phyloP scores from a whole-genome alignment of 768 basidiomycete species.

The Boletus tomentosulus region DNA sequence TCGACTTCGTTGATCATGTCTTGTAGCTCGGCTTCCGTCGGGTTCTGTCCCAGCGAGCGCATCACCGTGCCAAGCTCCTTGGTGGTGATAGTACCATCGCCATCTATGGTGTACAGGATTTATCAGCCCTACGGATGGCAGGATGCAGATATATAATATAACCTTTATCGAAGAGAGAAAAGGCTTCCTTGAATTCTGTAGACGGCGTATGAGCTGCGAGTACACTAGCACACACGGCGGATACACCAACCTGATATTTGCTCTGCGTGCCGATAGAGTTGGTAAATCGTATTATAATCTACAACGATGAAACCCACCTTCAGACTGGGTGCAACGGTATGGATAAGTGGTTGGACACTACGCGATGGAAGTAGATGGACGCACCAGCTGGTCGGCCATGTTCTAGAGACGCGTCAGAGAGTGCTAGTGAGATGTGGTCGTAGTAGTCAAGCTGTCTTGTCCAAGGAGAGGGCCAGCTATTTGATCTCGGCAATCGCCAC shows the following conservation, averaged over 20 bases:
- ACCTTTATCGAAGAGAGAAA: slow-evolving; percentile 97
- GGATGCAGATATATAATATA: neutral
- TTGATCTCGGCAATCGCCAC: slow-evolving; percentile 35
- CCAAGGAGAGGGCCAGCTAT: neutral
- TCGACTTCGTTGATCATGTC: slow-evolving; percentile 97
- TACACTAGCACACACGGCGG: neutral
- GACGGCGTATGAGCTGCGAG: slow-evolving; percentile 2
- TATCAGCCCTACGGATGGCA: neutral
- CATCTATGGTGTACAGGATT: slow-evolving; percentile 45
- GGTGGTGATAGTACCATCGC: slow-evolving; percentile 91
- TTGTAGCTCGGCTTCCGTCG: slow-evolving; percentile 85
- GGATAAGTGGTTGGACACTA: slow-evolving; percentile 12
- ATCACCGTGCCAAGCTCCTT: slow-evolving; percentile 90
- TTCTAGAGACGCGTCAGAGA: slow-evolving; percentile 18
- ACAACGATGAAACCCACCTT: slow-evolving; percentile 41
- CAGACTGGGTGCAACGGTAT: slow-evolving; percentile 39
- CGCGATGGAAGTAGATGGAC: slow-evolving; percentile 20
- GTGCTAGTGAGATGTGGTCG: neutral
- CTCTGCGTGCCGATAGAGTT: slow-evolving; percentile 44
- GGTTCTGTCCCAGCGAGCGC: slow-evolving; percentile 91
- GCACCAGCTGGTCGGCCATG: slow-evolving; percentile 59
- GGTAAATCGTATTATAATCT: neutral
- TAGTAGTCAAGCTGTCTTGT: neutral
- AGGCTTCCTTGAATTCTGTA: slow-evolving; percentile 97
- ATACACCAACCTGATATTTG: slow-evolving; percentile 77